phyloP scores from a whole-genome alignment of 768 basidiomycete genomes.

The Leccinum incarnatum region DNA sequence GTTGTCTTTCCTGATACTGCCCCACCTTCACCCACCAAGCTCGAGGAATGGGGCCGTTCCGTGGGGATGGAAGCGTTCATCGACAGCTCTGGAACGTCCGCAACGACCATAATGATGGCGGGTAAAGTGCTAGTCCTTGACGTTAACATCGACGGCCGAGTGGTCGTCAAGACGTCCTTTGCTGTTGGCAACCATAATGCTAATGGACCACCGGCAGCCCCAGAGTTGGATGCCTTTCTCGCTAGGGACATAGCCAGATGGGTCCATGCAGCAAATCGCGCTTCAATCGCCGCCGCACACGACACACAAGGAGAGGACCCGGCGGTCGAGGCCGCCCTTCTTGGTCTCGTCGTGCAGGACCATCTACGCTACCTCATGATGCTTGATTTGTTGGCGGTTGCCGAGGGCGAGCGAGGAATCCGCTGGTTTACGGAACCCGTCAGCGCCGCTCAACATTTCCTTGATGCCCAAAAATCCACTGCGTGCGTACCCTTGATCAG shows the following conservation, averaged over 20 bases:
- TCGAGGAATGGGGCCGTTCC: constrained; percentile 59
- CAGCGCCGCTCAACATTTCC: constrained; percentile 18
- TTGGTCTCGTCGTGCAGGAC: constrained; percentile 48
- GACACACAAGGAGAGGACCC: constrained; percentile 46
- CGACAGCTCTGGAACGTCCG: constrained; percentile 48
- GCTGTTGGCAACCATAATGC: constrained; percentile 50
- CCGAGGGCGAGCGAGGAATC: constrained; percentile 57
- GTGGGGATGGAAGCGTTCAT: constrained; percentile 76
- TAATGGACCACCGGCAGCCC: constrained; percentile 42
- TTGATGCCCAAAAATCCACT: constrained; percentile 15
- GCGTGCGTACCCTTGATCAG: constrained; percentile 12
- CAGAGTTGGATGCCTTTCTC: constrained; percentile 60
- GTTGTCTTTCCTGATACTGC: constrained; percentile 29
- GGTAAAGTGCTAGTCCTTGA: constrained; percentile 83
- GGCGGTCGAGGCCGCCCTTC: constrained; percentile 45
- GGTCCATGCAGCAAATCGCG: constrained; percentile 42
- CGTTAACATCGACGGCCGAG: constrained; percentile 52
- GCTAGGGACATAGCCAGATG: constrained; percentile 54
- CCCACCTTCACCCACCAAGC: constrained; percentile 34
- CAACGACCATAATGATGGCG: constrained; percentile 59
- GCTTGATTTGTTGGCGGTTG: constrained; percentile 61
- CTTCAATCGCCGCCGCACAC: constrained; percentile 18
- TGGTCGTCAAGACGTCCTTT: constrained; percentile 70
- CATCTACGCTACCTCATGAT: constrained; percentile 69
- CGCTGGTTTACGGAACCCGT: constrained; percentile 67